phyloP scores from a whole-genome alignment of 768 basidiomycete species.

The Dioszegia hungarica region DNA sequence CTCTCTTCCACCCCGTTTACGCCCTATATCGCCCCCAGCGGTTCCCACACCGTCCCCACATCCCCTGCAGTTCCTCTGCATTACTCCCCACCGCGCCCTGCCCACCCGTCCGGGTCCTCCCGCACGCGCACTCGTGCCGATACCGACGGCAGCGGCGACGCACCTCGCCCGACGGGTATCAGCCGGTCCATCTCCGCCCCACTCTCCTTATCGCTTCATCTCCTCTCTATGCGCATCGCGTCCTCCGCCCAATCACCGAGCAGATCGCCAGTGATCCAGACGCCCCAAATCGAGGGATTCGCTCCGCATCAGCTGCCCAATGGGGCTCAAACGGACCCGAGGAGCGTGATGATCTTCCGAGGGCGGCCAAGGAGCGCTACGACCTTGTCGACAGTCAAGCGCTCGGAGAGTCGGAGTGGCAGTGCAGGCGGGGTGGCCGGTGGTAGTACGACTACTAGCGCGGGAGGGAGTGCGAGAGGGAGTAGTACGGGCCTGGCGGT shows the following conservation, averaged over 20 bases:
- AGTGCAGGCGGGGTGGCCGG: not conserved
- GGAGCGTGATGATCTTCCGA: slow-evolving; percentile 2
- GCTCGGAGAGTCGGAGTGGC: not conserved
- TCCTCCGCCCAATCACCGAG: too few relatives aligned
- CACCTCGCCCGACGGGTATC: not conserved
- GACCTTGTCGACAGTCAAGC: not conserved
- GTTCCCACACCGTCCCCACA: slow-evolving; percentile 2
- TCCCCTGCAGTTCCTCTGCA: not conserved
- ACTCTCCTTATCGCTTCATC: not conserved
- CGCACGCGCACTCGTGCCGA: too few relatives aligned
- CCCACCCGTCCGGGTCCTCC: too few relatives aligned
- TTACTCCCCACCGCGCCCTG: too few relatives aligned
- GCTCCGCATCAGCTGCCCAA: not conserved
- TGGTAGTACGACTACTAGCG: not conserved
- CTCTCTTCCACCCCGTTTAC: not conserved
- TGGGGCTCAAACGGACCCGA: not conserved
- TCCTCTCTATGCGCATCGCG: not conserved
- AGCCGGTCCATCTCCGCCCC: not conserved
- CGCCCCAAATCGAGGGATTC: slow-evolving; percentile 3
- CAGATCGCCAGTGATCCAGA: too few relatives aligned
- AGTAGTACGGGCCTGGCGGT: not conserved
- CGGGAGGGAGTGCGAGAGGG: not conserved
- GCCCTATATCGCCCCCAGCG: not conserved
- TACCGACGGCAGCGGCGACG: too few relatives aligned
- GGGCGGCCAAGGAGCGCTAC: slow-evolving; percentile 6